Evolutionary conservation across 2,329 filamentous ascomycete genomes (phyloP).

Genomic region (Ceratocystis cubensis): DNA sequence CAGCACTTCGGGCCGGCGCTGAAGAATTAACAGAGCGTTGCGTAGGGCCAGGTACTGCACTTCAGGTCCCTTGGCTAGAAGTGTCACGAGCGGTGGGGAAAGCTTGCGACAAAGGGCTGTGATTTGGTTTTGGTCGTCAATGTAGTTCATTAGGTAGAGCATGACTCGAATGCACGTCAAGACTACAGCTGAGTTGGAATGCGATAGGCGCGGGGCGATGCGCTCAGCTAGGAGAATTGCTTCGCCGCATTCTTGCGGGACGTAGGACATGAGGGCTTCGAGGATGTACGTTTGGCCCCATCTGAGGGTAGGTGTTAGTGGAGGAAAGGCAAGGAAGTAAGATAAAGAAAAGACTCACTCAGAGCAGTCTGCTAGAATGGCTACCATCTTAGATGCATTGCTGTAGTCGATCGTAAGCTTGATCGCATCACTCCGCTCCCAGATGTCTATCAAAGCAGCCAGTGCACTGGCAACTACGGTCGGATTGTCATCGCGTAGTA

Average conservation of each 20-base stretch:
- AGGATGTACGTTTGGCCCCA: constrained; percentile 99
- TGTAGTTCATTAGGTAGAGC: constrained; percentile 97
- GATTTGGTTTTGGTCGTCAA: constrained; percentile 79
- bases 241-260: constrained; percentile 81
- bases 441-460: constrained; percentile 88
- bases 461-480: constrained; percentile 93
- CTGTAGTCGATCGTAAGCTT: constrained; percentile 96
- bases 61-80: constrained; percentile 90
- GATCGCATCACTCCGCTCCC: constrained; percentile 94
- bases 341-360: constrained; percentile 34
- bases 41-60: constrained; percentile 94
- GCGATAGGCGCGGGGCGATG: constrained; percentile 87
- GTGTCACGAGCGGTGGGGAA: constrained; percentile 84
- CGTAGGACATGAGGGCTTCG: constrained; percentile 94
- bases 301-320: constrained; percentile 22
- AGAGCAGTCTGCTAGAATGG: constrained; percentile 90
- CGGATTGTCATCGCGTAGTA: constrained; percentile 90
- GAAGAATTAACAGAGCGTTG: constrained; percentile 86
- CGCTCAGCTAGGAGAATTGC: constrained; percentile 82
- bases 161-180: constrained; percentile 93
- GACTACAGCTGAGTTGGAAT: constrained; percentile 93
- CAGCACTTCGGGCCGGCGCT: constrained; percentile 81
- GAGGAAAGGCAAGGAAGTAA: background rate
- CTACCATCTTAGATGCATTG: constrained; percentile 96
- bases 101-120: constrained; percentile 79